phyloP scores from a whole-genome alignment of 768 basidiomycete species.

The Exidia glandulosa region DNA sequence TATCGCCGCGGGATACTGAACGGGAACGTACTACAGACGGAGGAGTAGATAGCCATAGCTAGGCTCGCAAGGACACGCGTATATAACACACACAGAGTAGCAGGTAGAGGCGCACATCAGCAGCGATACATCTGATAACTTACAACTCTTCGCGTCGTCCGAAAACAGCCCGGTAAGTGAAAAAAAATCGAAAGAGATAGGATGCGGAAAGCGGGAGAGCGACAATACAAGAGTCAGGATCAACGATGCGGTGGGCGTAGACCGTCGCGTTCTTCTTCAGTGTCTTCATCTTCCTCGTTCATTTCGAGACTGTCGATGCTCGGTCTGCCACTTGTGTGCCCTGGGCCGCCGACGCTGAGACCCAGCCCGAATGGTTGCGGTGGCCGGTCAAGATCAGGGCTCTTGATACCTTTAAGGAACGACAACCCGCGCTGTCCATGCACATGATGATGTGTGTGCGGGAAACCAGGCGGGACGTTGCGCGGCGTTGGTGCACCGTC shows the following conservation, averaged over 20 bases:
- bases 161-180: too few species aligned
- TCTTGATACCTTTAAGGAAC: neutral
- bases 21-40: neutral
- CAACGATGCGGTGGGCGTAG: too few species aligned
- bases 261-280: too few species aligned
- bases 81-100: neutral
- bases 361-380: neutral
- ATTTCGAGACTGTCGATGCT: neutral
- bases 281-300: neutral
- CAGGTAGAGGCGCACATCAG: too few species aligned
- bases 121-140: too few species aligned
- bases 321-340: neutral
- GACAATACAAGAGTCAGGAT: too few species aligned
- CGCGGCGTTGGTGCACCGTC: neutral
- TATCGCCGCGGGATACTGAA: conserved; percentile 76
- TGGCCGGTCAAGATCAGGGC: neutral
- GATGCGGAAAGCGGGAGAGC: too few species aligned
- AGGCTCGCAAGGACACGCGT: too few species aligned
- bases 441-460: neutral
- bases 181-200: too few species aligned
- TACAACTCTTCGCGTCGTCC: too few species aligned
- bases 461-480: conserved; percentile 17
- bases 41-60: neutral
- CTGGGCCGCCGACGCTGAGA: neutral
- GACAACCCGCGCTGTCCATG: neutral